Evolutionary conservation across 1,284 basidiomycete species (phyloP), one percentile per base, ranked within the genome.

Genomic region (Ceraceosorus bombacis): DNA sequence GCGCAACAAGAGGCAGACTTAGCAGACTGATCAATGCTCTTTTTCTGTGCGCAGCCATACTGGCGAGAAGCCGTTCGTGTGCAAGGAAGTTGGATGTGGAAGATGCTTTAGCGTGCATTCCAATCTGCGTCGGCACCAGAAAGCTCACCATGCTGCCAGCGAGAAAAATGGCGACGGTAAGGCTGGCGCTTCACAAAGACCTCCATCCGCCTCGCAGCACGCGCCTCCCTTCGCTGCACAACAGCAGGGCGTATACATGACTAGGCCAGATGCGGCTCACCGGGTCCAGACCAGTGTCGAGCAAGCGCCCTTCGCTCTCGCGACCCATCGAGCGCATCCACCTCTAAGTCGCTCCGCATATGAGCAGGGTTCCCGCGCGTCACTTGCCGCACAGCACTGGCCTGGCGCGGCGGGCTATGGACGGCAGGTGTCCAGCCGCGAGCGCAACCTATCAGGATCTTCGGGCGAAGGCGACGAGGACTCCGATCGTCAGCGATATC

Each of bases 61-160:
- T 2, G 74, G 74, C 6, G 74, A 76, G 48, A 76, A 76, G 60
- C 74, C 74, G 10, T 76, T 67, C 51, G 67, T 69, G 6, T 76
- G 74, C 62, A 66, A 69, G 49, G 65, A 65, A 41, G 69, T 70
- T 2, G 70, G 70, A 3, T 76, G 74, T 51, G 71, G 73, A n/a
- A 59, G 73, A 8, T 66, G 67, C 5, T 76, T 76, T 58, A 74
- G 72, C 56, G 74, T 76, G 5, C 73, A 76, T 48, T 73, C 70
- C 41, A 76, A 76, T 46, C 61, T 76, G 40, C 63, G 74, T 10
- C 65, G 74, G n/a, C 74, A 76, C 53, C 71, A 74, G 57, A 72
- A 71, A 49, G 68, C 65, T 38, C 74, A 76, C 43, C 43, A 46
- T 15, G 10, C 9, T 10, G 43, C 10, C 43, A 4, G 43, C 43